These are phyloP conservation scores for Yarrowia phangngaensis DNA, from an alignment of 805 yeast genomes.

Conservation along the genomic window DNA sequence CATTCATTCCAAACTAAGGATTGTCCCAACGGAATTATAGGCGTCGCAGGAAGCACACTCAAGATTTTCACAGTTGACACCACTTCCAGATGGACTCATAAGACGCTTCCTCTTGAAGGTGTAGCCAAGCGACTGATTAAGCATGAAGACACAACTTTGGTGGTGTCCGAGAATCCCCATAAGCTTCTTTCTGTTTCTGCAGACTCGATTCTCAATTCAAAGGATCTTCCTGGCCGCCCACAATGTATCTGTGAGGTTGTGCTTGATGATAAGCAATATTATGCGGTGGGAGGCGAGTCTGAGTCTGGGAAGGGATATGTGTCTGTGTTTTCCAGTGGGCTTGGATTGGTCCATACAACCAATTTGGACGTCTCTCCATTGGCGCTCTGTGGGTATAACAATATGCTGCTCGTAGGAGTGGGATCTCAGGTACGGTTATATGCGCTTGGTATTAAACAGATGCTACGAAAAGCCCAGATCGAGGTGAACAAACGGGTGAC, in stretches of 20 bases:
- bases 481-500: slow-evolving; percentile 47
- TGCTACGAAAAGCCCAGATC: slow-evolving; percentile 61
- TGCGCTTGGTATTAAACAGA: slow-evolving; percentile 74
- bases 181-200: background rate
- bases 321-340: slow-evolving; percentile 20
- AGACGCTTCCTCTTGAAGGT: background rate
- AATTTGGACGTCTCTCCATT: slow-evolving; percentile 47
- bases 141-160: background rate
- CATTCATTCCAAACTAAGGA: slow-evolving; percentile 62
- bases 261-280: slow-evolving; percentile 26
- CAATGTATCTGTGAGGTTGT: background rate
- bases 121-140: background rate
- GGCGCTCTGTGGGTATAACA: slow-evolving; percentile 55
- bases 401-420: slow-evolving; percentile 57
- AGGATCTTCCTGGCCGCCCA: background rate
- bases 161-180: background rate
- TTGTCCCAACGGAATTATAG: slow-evolving; percentile 57
- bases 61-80: slow-evolving; percentile 45
- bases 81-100: background rate
- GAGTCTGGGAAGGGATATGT: background rate
- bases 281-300: slow-evolving; percentile 35
- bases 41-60: slow-evolving; percentile 51
- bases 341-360: slow-evolving; percentile 60
- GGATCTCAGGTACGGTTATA: slow-evolving; percentile 54
- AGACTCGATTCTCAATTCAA: background rate